Evolutionary conservation across 495 filamentous ascomycete genomes (phyloP), one percentile per base, ranked within the genome.

Genomic region (Neurospora sp.): DNA sequence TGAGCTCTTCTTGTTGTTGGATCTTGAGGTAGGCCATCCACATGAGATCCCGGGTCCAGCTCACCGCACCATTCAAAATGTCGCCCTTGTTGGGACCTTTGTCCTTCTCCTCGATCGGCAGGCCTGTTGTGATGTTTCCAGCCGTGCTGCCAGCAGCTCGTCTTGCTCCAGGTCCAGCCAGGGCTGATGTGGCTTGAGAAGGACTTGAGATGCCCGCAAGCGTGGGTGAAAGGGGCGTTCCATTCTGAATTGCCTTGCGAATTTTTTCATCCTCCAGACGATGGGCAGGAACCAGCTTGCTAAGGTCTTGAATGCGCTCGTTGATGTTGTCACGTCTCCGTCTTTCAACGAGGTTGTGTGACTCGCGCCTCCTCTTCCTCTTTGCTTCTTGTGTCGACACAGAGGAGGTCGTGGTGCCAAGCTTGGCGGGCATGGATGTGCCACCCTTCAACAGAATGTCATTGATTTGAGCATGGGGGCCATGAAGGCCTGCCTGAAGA

Each of bases 61-160:
- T 92, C 69, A 99, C 96, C 18, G 96, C 92, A 39, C 96, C 96
- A 79, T 98, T 98, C 72, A 99, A 90, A 71, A 99, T 98, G 79
- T 99, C 96, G 54, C 96, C 96, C 83, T 99, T 99, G 86, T 98
- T 98, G 0, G 96, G 96, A 1, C 96, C 96, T 76, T 98, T 98
- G 82, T 99, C 96, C 77, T 98, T 99, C 75, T 99, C 96, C 77
- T 99, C 96, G 38, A 95, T 89, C 0, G 95, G 93, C 42, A 97
- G 86, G 27, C 95, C 94, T 74, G 94, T 92, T 5, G 93, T 96
- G 74, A 98, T 97, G 78, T 91, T 96, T 40, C 94, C 94, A 8
- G 92, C 89, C 9, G 84, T 88, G 3, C 82, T 82, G 66, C 85
- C 82, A 18, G 87, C 83, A 20, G 96, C 96, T 70, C 96, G 89